Evolutionary conservation across 2,329 filamentous ascomycete genomes (phyloP).

Genomic region (Neofusicoccum laricinum): DNA sequence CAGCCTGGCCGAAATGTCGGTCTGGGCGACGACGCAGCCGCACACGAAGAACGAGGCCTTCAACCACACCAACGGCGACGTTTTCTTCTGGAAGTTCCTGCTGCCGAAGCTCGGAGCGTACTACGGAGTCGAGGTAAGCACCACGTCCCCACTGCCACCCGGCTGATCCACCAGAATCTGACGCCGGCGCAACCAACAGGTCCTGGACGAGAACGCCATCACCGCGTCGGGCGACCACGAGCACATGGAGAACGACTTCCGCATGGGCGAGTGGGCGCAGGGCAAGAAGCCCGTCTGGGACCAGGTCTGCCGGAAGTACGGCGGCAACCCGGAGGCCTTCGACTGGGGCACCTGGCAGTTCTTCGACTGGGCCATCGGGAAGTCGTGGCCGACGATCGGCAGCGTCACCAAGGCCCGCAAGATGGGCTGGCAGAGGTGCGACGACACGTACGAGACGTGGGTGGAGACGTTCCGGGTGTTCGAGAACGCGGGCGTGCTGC

Average conservation of each 20-base stretch:
- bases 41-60: conserved; percentile 37
- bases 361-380: background rate
- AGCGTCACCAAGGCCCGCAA: background rate
- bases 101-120: conserved; percentile 41
- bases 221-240: no score
- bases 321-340: no score
- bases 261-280: no score
- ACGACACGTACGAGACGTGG: background rate
- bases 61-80: conserved; percentile 42
- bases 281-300: no score
- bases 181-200: background rate
- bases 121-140: conserved; percentile 29
- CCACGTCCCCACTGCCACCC: background rate
- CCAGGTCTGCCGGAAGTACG: no score
- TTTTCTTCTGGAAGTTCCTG: conserved; percentile 38
- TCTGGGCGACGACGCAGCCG: background rate
- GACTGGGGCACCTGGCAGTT: background rate
- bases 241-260: no score
- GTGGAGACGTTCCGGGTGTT: background rate
- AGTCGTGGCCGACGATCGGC: background rate
- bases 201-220: background rate
- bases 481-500: background rate
- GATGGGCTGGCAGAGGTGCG: background rate
- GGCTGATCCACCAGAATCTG: background rate
- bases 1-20: background rate